Conservation (phyloP, 345 rosid species). For the Lumnitzera littorea region DNA sequence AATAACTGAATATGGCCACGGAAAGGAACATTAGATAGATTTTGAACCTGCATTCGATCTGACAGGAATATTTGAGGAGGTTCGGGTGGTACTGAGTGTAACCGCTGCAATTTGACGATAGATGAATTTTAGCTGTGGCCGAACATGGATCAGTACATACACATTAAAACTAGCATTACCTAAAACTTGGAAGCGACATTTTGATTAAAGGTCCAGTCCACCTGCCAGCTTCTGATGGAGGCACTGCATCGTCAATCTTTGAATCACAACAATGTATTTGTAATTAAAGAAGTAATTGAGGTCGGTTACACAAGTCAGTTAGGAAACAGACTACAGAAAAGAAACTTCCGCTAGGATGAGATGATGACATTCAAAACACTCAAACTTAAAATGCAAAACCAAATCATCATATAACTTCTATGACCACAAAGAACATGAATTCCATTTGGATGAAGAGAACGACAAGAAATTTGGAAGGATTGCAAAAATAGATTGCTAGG, state of each 20-base stretch:
- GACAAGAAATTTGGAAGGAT: no score
- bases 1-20: no score
- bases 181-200: constrained; percentile 86
- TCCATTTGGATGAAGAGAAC: no score
- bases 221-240: constrained; percentile 22
- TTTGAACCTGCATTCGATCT: constrained; percentile 68
- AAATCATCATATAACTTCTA: no score
- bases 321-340: no score
- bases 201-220: constrained; percentile 68
- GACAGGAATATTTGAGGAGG: constrained; percentile 83
- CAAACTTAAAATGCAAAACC: no score
- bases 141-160: constrained; percentile 5
- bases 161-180: constrained; percentile 29
- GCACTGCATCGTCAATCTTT: constrained; percentile 23
- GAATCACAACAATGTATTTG: constrained; percentile 2
- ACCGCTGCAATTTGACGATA: constrained; percentile 54
- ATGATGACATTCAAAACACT: no score
- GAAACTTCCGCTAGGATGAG: no score
- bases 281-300: no score
- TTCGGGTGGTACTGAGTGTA: constrained; percentile 48
- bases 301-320: no score
- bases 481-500: no score
- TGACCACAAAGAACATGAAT: no score
- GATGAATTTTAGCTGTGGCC: not conserved
- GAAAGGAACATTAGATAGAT: not conserved